Base-by-base conservation (phyloP, 441 rosid genomes). In the Populus hybrid region DNA sequence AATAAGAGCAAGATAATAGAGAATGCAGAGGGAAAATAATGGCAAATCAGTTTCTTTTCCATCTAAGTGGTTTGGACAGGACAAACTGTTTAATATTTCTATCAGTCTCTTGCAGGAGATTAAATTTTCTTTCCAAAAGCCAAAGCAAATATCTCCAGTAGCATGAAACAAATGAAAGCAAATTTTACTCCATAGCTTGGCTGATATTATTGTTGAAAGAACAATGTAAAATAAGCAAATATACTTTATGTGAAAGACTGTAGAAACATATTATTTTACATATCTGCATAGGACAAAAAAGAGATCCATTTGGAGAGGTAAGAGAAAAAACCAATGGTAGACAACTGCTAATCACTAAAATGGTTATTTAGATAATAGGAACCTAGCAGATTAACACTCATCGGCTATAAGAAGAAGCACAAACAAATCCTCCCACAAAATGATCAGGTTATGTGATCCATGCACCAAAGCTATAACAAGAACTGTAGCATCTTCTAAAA, bases 71-170 rank as follows among this genome's bases (percentile, higher is more conserved):
- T 10, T 21, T 69, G 19, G 34, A 9, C 16, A 16, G 68, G 42
- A 61, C 46, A 75, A 61, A 42, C 78, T 53, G 6, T 57, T 71
- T 74, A 76, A 63, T 30, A 30, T 30, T 30, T 30, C 32, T 30
- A 30, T 30, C 32, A 30, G 32, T 30, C 32, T 30, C 32, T 30
- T 30, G 32, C 32, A 30, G 32, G 32, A 30, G 32, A 30, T 30
- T 3, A 30, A 30, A 30, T 30, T 30, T 30, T 30, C 32, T 30
- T 30, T 30, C 32, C 32, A 30, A 30, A 69, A 53, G 34, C 19
- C 66, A 30, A 42, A 26, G 67, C 11, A 61, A 70, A 32, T 63
- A 70, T 63, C 30, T 64, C n/a, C 9, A 59, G 59, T 24, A 59
- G n/a, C 79, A 59, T 35, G 36, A 46, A 76, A 38, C 73, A 40